Percentiles rank a stretch among this genome's conserved stretches.
phyloP scores from a whole-genome alignment of 1,139 yeast species.

The Saccharomyces hybrid region DNA sequence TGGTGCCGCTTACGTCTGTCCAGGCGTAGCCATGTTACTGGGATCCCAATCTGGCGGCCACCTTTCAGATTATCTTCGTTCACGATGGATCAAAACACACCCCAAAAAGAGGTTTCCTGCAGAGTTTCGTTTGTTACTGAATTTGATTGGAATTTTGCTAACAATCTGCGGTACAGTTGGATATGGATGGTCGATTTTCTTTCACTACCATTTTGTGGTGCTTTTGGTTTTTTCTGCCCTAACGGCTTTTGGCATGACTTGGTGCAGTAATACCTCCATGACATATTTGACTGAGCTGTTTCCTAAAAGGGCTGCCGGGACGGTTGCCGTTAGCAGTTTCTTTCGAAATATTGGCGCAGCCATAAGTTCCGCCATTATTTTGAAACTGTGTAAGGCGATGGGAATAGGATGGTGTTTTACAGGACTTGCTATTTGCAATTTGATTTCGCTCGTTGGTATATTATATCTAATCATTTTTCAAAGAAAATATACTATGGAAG shows the following conservation, averaged over 20 bases:
- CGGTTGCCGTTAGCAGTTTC: conserved; percentile 50
- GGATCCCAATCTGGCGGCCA: conserved; percentile 50
- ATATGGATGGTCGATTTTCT: conserved; percentile 49
- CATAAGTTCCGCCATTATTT: conserved; percentile 43
- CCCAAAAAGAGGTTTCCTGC: conserved; percentile 31
- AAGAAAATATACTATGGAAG: conserved; percentile 2
- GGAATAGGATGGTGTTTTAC: conserved; percentile 57
- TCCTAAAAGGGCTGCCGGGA: conserved; percentile 46
- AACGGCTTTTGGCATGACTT: conserved; percentile 50
- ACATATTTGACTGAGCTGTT: conserved; percentile 51
- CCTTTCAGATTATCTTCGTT: conserved; percentile 39
- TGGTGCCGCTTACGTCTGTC: conserved; percentile 47
- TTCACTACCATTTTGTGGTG: conserved; percentile 37
- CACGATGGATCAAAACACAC: conserved; percentile 27
- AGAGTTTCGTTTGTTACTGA: conserved; percentile 43
- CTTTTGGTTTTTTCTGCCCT: conserved; percentile 42
- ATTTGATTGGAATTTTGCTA: conserved; percentile 40
- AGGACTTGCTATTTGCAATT: conserved; percentile 41
- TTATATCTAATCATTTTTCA: conserved; percentile 17
- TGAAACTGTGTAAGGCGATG: conserved; percentile 37
- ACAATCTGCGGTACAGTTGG: conserved; percentile 44
- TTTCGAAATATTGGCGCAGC: conserved; percentile 53
- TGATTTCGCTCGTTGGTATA: conserved; percentile 27
- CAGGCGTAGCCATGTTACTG: conserved; percentile 43
- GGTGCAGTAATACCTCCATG: conserved; percentile 52